phyloP scores from a whole-genome alignment of 2,329 filamentous ascomycete species.

The Pezicula neosporulosa region DNA sequence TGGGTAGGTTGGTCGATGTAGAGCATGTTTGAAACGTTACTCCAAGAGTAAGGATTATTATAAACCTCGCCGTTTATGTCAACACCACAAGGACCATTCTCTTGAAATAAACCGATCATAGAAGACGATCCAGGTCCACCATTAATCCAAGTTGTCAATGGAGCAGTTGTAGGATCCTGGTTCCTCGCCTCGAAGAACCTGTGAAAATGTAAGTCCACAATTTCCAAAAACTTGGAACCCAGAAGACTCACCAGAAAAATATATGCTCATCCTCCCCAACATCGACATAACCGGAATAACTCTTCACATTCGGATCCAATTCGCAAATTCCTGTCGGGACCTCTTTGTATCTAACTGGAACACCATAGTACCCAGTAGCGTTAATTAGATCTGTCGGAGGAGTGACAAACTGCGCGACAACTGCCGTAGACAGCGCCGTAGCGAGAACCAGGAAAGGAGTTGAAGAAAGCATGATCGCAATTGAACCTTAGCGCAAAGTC shows the following conservation, averaged over 20 bases:
- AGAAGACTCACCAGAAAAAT: conserved; percentile 28
- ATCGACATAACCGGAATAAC: conserved; percentile 40
- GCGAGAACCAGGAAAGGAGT: conserved; percentile 3
- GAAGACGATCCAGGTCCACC: conserved; percentile 63
- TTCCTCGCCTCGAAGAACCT: conserved; percentile 44
- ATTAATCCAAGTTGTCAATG: conserved; percentile 61
- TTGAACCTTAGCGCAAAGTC: not conserved
- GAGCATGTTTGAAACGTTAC: conserved; percentile 50
- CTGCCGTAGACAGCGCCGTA: conserved; percentile 2
- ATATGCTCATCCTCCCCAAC: conserved; percentile 36
- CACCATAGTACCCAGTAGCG: conserved; percentile 31
- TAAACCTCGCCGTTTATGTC: conserved; percentile 34
- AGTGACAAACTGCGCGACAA: conserved; percentile 32
- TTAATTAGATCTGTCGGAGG: conserved; percentile 33
- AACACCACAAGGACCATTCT: conserved; percentile 46
- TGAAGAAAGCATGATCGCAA: conserved; percentile 3
- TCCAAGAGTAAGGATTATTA: conserved; percentile 55
- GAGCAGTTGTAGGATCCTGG: conserved; percentile 41
- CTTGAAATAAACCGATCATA: conserved; percentile 59
- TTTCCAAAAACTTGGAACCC: not conserved
- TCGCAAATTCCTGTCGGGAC: conserved; percentile 44
- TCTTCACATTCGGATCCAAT: conserved; percentile 36
- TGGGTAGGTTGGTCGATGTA: conserved; percentile 58
- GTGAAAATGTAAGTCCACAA: conserved; percentile 8
- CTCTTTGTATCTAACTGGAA: conserved; percentile 44